Evolutionary conservation across 345 rosid species (phyloP).

Genomic region (Viola odorata): DNA sequence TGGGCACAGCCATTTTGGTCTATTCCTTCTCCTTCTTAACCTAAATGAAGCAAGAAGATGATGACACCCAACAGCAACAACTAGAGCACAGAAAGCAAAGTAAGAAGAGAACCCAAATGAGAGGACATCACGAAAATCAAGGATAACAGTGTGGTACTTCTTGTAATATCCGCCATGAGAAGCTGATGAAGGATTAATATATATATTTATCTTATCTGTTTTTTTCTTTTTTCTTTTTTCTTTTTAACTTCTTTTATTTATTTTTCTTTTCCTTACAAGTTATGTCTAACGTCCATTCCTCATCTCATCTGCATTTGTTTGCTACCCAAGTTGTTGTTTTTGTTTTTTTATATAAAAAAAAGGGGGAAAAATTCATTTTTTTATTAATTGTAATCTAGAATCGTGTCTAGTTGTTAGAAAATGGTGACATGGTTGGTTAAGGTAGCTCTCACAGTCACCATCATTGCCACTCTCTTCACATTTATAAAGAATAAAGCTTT

Average conservation of each 20-base stretch:
- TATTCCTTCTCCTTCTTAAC: neutral
- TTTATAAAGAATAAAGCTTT: neutral
- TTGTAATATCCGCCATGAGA: slow-evolving; percentile 25
- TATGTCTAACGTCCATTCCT: slow-evolving; percentile 26
- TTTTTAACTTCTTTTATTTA: too few species aligned
- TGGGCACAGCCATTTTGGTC: slow-evolving; percentile 33
- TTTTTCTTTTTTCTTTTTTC: neutral
- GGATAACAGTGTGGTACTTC: slow-evolving; percentile 4
- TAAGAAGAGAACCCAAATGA: slow-evolving; percentile 5
- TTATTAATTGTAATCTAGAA: neutral
- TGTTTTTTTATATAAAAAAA: neutral
- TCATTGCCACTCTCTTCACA: neutral
- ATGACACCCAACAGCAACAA: neutral
- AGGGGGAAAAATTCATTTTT: neutral
- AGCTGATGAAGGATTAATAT: neutral
- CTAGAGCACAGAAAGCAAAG: neutral
- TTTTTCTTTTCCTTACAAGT: neutral
- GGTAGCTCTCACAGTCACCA: neutral
- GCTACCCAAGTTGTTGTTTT: neutral
- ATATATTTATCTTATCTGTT: neutral
- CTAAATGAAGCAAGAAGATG: neutral
- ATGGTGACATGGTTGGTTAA: neutral
- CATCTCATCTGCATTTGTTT: slow-evolving; percentile 16
- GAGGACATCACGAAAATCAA: neutral
- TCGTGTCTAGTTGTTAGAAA: neutral